Evolutionary conservation across 257 asterid species (phyloP).

Genomic region (Petunia axillaris): DNA sequence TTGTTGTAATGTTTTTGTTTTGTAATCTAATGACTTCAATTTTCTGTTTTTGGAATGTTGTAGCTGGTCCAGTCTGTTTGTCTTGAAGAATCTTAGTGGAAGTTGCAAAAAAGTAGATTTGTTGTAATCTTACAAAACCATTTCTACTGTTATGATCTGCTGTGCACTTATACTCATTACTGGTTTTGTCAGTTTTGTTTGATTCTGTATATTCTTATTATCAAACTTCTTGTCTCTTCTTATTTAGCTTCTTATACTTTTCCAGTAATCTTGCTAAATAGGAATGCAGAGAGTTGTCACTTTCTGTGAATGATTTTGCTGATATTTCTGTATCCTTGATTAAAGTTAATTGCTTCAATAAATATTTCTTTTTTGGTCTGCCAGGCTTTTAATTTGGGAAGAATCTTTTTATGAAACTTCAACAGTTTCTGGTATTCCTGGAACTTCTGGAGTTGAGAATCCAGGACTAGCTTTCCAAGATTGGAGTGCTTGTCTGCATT

Average conservation of each 20-base stretch:
- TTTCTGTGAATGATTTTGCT: constrained; percentile 15
- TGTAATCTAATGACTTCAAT: constrained; percentile 46
- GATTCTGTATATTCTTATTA: constrained; percentile 40
- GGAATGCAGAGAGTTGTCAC: constrained; percentile 22
- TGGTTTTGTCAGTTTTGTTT: constrained; percentile 49
- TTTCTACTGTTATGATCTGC: constrained; percentile 43
- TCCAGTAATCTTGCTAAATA: constrained; percentile 16
- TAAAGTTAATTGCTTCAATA: background rate
- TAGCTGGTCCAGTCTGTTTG: constrained; percentile 61
- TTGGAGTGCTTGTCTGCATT: constrained; percentile 49
- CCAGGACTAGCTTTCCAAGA: constrained; percentile 38
- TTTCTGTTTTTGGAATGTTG: constrained; percentile 64
- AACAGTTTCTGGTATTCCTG: constrained; percentile 34
- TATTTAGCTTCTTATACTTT: constrained; percentile 30
- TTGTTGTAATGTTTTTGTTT: constrained; percentile 43
- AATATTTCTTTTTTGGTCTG: constrained; percentile 31
- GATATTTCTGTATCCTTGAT: background rate
- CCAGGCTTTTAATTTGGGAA: constrained; percentile 92
- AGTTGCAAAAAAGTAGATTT: constrained; percentile 33
- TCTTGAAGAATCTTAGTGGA: constrained; percentile 57
- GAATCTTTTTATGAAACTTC: constrained; percentile 73
- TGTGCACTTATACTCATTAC: constrained; percentile 41
- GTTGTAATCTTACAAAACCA: constrained; percentile 37
- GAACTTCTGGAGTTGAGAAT: constrained; percentile 39
- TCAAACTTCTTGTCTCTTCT: constrained; percentile 38